These are phyloP conservation scores for Albugo laibachii DNA, from an alignment of 352 stramenopile species.

Conservation along the genomic window DNA sequence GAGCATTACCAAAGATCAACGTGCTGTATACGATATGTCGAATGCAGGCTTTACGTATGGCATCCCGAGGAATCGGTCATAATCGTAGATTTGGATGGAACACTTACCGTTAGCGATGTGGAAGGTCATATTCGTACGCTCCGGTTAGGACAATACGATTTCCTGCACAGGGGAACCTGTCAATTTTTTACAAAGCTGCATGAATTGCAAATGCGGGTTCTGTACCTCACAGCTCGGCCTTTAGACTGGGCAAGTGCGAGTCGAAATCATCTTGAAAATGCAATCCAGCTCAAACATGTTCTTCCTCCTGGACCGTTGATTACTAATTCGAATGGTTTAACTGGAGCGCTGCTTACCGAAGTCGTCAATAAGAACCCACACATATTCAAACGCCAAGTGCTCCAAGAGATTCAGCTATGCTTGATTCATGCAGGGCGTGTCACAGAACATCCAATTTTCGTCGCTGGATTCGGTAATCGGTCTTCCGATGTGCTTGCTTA, in stretches of 20 bases:
- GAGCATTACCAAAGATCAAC: conserved; percentile 52
- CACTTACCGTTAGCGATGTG: conserved; percentile 68
- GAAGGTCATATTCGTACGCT: conserved; percentile 73
- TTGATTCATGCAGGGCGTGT: conserved; percentile 56
- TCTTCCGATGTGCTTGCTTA: conserved; percentile 66
- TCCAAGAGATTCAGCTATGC: conserved; percentile 65
- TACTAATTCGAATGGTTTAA: conserved; percentile 63
- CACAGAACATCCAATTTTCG: conserved; percentile 54
- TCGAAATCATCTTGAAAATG: conserved; percentile 53
- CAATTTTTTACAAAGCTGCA: conserved; percentile 71
- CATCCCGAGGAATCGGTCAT: conserved; percentile 60
- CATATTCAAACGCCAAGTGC: conserved; percentile 62
- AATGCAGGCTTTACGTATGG: conserved; percentile 56
- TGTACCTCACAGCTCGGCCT: conserved; percentile 63
- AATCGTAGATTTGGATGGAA: conserved; percentile 64
- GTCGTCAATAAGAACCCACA: conserved; percentile 77
- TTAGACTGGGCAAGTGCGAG: conserved; percentile 61
- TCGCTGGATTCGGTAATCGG: conserved; percentile 75
- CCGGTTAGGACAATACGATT: conserved; percentile 67
- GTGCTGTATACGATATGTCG: conserved; percentile 51
- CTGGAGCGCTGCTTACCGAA: conserved; percentile 53
- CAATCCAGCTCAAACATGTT: conserved; percentile 26
- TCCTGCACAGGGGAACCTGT: conserved; percentile 48
- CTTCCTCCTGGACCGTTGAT: conserved; percentile 53
- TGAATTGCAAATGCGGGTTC: conserved; percentile 43